A percentile compares a stretch with the other conserved stretches of the same genome.
Conservation (phyloP, 176 grass and related monocot genomes). For the Musa troglodytarum region DNA sequence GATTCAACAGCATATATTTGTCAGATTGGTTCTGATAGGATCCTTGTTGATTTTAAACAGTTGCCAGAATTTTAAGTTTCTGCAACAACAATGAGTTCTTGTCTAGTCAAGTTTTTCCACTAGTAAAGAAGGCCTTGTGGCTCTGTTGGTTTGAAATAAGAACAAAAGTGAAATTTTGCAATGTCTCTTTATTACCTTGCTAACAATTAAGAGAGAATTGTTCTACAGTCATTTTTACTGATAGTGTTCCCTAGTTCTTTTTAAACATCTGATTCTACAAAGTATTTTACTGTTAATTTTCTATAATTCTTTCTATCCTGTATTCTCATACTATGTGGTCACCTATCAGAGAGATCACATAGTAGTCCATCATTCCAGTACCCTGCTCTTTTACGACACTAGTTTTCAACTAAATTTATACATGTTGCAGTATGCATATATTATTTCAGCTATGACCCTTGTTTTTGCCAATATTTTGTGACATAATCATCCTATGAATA, state of each 20-base stretch:
- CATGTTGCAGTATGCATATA: not conserved
- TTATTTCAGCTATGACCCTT: not conserved
- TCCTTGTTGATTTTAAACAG: not conserved
- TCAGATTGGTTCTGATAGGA: not conserved
- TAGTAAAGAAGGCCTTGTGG: not conserved
- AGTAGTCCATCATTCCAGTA: not conserved
- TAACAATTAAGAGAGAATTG: not conserved
- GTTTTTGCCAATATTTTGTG: not conserved
- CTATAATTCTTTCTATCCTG: not conserved
- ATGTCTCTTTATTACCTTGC: not conserved
- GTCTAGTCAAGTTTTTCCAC: not conserved
- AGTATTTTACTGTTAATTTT: not conserved
- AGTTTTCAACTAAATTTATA: not conserved
- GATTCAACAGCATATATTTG: not conserved
- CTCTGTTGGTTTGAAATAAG: not conserved
- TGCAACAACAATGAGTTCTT: not conserved
- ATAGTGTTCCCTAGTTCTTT: not conserved
- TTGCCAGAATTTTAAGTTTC: not conserved
- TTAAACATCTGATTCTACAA: not conserved
- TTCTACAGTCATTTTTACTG: not conserved
- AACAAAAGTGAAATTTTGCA: not conserved
- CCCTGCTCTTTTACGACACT: not conserved
- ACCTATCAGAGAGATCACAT: not conserved
- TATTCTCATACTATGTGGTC: not conserved
- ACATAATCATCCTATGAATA: not conserved